Evolutionary conservation across 345 rosid genomes (phyloP).

Genomic region (Camelina laxa): DNA sequence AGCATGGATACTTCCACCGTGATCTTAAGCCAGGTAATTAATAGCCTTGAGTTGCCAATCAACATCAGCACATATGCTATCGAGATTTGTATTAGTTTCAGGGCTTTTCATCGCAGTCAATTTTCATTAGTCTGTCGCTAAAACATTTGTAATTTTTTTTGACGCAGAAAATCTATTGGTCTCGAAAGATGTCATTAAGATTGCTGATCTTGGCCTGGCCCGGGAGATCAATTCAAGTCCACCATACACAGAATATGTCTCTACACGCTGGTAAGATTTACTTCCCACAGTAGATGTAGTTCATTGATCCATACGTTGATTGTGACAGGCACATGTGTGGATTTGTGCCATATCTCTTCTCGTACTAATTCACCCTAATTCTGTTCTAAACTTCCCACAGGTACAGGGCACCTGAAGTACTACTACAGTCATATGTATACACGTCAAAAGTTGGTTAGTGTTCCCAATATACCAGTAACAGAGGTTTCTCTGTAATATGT

Average conservation of each 20-base stretch:
- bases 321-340: background rate
- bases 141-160: conserved; percentile 2
- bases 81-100: background rate
- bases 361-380: conserved; percentile 4
- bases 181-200: conserved; percentile 70
- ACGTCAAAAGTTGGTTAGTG: conserved; percentile 89
- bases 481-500: background rate
- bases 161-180: conserved; percentile 81
- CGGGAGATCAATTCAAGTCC: conserved; percentile 86
- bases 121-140: background rate
- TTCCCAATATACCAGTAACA: background rate
- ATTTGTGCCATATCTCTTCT: conserved; percentile 10
- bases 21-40: conserved; percentile 97
- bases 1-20: conserved; percentile 93
- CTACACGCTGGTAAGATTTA: conserved; percentile 85
- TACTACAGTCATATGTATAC: conserved; percentile 81
- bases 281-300: background rate
- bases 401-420: conserved; percentile 99
- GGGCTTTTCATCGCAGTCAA: background rate
- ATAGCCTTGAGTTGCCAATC: conserved; percentile 23
- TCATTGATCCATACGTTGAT: background rate
- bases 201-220: conserved; percentile 99
- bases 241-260: conserved; percentile 90
- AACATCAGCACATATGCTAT: conserved; percentile 14
- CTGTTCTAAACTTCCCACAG: conserved; percentile 45